Evolutionary conservation across 75 land plant genomes (phyloP).

Genomic region (Sequoia sempervirens): DNA sequence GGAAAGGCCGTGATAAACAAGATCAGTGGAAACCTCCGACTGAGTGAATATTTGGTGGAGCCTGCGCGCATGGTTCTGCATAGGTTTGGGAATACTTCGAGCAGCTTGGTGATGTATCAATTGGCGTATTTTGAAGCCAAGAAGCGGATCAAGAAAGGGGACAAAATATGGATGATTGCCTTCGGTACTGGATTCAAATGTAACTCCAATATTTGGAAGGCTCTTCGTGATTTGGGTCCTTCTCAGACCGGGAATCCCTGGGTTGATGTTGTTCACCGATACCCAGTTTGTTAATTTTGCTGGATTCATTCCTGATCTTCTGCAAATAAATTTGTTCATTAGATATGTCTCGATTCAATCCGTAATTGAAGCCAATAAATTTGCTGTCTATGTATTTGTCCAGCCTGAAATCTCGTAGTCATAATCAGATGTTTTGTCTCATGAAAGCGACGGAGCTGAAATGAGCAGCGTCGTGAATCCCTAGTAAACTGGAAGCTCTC

Average conservation of each 20-base stretch:
- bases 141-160: constrained; percentile 36
- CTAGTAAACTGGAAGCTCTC: too few relatives aligned
- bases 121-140: constrained; percentile 58
- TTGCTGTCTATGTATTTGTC: too few relatives aligned
- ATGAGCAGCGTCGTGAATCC: too few relatives aligned
- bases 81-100: constrained; percentile 56
- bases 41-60: constrained; percentile 23
- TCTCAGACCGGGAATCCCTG: constrained; percentile 27
- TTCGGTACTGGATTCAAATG: constrained; percentile 60
- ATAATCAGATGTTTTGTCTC: too few relatives aligned
- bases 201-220: constrained; percentile 34
- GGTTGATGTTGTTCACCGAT: constrained; percentile 43
- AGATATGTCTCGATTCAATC: too few relatives aligned
- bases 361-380: too few relatives aligned
- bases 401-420: too few relatives aligned
- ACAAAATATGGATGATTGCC: constrained; percentile 45
- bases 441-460: too few relatives aligned
- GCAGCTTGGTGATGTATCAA: constrained; percentile 40
- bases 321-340: too few relatives aligned
- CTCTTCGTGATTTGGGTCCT: constrained; percentile 16
- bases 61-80: constrained; percentile 46
- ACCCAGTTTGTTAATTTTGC: constrained; percentile 18
- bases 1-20: constrained; percentile 48
- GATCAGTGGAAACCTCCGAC: constrained; percentile 8
- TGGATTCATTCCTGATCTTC: too few relatives aligned